phyloP scores from a whole-genome alignment of 768 basidiomycete genomes.

The Galerina marginata region DNA sequence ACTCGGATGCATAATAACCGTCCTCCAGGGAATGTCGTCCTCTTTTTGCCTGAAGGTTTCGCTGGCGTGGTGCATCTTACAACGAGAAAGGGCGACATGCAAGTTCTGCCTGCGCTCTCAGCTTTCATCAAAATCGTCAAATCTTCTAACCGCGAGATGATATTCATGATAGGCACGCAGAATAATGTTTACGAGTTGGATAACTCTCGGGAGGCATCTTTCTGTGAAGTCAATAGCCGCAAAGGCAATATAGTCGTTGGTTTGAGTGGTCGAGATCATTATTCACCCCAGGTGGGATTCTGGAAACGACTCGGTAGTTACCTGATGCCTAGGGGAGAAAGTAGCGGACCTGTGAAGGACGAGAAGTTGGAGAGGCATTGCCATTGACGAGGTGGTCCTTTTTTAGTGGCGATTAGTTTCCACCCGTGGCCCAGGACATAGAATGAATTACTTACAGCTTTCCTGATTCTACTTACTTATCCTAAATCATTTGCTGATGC shows the following conservation, averaged over 20 bases:
- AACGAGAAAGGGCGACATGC: slow-evolving; percentile 36
- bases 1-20: background rate
- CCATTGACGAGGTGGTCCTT: background rate
- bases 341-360: slow-evolving; percentile 4
- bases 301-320: slow-evolving; percentile 44
- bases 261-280: slow-evolving; percentile 45
- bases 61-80: slow-evolving; percentile 42
- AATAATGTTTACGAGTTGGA: slow-evolving; percentile 18
- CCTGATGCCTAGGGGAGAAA: slow-evolving; percentile 8
- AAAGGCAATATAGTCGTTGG: slow-evolving; percentile 49
- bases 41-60: slow-evolving; percentile 42
- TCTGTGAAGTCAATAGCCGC: slow-evolving; percentile 43
- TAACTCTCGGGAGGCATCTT: slow-evolving; percentile 35
- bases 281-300: slow-evolving; percentile 37
- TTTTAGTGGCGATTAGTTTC: background rate
- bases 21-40: slow-evolving; percentile 37
- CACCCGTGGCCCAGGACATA: no score
- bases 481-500: no score
- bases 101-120: slow-evolving; percentile 40
- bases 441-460: no score
- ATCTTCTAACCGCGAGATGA: slow-evolving; percentile 38
- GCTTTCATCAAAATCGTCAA: slow-evolving; percentile 38
- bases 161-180: slow-evolving; percentile 42
- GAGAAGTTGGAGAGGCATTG: background rate
- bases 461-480: no score